Evolutionary conservation across 108 stramenopile genomes (phyloP), one percentile per base, ranked within the genome.

Genomic region (Fragilaria crotonensis): DNA sequence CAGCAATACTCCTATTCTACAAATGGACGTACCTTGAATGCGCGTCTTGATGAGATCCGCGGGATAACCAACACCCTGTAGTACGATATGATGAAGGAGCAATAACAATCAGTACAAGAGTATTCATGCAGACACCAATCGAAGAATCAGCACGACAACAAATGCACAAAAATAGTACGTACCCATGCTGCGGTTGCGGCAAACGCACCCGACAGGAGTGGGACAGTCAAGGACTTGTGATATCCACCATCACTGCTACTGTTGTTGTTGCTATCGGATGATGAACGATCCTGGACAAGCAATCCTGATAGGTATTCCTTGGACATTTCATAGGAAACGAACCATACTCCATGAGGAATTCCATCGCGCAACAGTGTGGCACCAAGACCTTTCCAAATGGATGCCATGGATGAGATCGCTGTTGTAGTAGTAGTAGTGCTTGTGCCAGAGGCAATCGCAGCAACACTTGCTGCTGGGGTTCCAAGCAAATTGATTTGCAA

Each of bases 311-410:
- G 18, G 27, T 33, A 11, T 45, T 56, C 60, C 54, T 85, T 85
- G 49, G 57, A 48, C 31, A 44, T 53, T 58, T 85, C 78, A 58
- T 85, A 83, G 20, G 75, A 54, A 21, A 53, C 80, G 65, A 72
- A 77, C 87, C 90, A 91, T 7, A 91, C 90, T 1, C 90, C 90
- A 72, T 92, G 90, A 0, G 90, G 90, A 47, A 88, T 79, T 0
- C 77, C 82, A 59, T 90, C 89, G 19, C 89, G 54, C 29, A 84
- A 48, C 23, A 93, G 46, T 22, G 90, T 93, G 7, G 90, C 90
- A 19, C 64, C 71, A 52, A 93, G 59, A 20, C 90, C 90, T 59
- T 77, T 72, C 84, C 82, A 85, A 2, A 69, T 59, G 0, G 48
- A 14, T 11, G 4, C 14, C 23, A 9, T 57, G 33, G 19, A 21